Evolutionary conservation across 192 early-diverging fungal species (phyloP).

Genomic region (Podochytrium sp.): DNA sequence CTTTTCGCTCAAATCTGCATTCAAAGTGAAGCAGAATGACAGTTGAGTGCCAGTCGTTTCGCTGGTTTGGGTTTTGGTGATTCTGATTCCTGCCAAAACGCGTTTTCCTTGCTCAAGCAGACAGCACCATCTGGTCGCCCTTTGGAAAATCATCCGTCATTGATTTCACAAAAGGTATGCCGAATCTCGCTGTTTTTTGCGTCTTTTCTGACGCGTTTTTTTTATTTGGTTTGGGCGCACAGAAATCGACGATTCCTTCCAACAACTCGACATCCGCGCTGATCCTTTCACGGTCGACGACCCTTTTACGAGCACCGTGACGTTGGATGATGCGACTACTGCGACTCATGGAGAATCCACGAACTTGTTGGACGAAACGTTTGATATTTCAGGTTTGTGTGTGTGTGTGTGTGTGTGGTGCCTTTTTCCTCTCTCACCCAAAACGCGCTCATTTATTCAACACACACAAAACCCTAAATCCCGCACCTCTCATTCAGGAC

Average conservation of each 20-base stretch:
- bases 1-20: conserved; percentile 4
- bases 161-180: conserved; percentile 1
- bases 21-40: neutral
- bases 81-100: neutral
- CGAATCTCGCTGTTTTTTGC: neutral
- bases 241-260: neutral
- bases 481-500: neutral
- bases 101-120: neutral
- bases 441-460: neutral
- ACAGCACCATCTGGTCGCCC: neutral
- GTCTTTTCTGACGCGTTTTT: neutral
- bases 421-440: neutral
- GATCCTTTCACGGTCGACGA: neutral
- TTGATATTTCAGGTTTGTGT: conserved; percentile 16
- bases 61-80: too few relatives aligned
- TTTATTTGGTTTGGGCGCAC: neutral
- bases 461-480: neutral
- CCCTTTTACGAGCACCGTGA: neutral
- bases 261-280: neutral
- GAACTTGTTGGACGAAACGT: conserved; percentile 12
- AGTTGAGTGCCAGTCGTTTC: too few relatives aligned
- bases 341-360: neutral
- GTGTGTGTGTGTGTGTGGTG: neutral
- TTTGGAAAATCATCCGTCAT: neutral
- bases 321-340: neutral